Evolutionary conservation across 1,284 basidiomycete genomes (phyloP).

Genomic region (Baeospora myosura): DNA sequence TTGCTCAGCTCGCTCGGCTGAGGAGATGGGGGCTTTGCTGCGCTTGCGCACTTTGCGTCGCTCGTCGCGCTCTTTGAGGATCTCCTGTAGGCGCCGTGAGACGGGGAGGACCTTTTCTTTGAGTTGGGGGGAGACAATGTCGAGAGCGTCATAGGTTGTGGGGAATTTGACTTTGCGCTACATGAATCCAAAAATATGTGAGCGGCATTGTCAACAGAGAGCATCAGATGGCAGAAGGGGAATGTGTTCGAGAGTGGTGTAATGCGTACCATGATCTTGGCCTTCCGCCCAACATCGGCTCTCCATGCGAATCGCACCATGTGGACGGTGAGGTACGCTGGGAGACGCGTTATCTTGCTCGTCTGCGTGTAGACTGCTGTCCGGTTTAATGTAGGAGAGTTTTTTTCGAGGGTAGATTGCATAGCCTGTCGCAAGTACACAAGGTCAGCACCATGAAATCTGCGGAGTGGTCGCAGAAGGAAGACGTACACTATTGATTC

Average conservation of each 20-base stretch:
- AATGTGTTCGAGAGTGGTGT: neutral
- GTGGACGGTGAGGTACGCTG: conserved; percentile 80
- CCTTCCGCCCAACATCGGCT: conserved; percentile 83
- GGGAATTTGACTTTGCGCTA: conserved; percentile 94
- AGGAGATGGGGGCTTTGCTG: conserved; percentile 20
- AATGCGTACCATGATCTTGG: conserved; percentile 76
- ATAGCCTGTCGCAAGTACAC: conserved; percentile 56
- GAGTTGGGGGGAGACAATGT: conserved; percentile 78
- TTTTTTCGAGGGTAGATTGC: conserved; percentile 83
- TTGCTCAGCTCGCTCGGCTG: too few relatives aligned
- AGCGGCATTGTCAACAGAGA: neutral
- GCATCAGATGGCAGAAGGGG: neutral
- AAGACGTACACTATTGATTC: conserved; percentile 77
- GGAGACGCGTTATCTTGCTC: conserved; percentile 79
- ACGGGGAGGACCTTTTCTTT: conserved; percentile 66
- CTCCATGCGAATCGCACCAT: conserved; percentile 97
- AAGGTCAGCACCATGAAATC: too few relatives aligned
- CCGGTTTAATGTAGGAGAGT: conserved; percentile 72
- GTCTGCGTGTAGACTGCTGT: conserved; percentile 81
- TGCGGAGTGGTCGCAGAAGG: too few relatives aligned
- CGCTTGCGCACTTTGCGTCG: conserved; percentile 77
- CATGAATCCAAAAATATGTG: neutral
- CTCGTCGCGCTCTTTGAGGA: conserved; percentile 82
- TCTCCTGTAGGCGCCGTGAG: conserved; percentile 64
- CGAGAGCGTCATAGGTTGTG: conserved; percentile 79